Evolutionary conservation across 2,329 filamentous ascomycete genomes (phyloP), one percentile per base, ranked within the genome.

Genomic region (Aspergillus sp.): DNA sequence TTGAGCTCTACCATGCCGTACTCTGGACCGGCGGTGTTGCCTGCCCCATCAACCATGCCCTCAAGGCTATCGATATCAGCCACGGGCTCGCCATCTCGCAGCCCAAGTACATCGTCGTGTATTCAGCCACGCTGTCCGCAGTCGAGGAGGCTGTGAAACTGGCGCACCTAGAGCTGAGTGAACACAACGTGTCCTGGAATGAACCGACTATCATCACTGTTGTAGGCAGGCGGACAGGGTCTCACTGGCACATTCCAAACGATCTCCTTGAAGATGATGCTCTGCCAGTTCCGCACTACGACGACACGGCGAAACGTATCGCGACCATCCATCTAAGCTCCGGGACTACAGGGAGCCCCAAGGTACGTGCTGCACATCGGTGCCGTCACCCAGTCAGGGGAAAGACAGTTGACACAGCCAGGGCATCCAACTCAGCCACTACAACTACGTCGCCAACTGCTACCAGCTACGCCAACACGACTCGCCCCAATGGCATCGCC

Each of bases 391-490:
- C n/a, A n/a, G n/a, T n/a, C n/a, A n/a, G n/a, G n/a, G n/a, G 14
- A 5, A 19, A 3, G 3, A 16, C 17, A 16, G 9, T 4, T 17
- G 9, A 41, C 17, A 41, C 17, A 16, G 4, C 14, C 26, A 47
- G 45, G 45, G 45, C n/a, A 47, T 47, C n/a, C 26, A 47, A 35
- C 45, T 47, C 26, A 33, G 24, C 24, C 45, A 47, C 30, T 17
- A 47, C 45, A 47, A 47, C 45, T 47, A 33, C 30, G 16, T 47
- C 30, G 26, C 45, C 24, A 47, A 47, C 30, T 47, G 45, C 26
- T 26, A 47, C 45, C 45, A 47, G 19, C 45, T 47, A 10, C 33
- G 45, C 26, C 24, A 24, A 11, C 26, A 47, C 26, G 45, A 47
- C 19, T 6, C 26, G 26, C 14, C 26, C 45, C 45, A 33, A 17